Evolutionary conservation across 345 rosid genomes (phyloP).

Genomic region (Bruguiera sexangula): DNA sequence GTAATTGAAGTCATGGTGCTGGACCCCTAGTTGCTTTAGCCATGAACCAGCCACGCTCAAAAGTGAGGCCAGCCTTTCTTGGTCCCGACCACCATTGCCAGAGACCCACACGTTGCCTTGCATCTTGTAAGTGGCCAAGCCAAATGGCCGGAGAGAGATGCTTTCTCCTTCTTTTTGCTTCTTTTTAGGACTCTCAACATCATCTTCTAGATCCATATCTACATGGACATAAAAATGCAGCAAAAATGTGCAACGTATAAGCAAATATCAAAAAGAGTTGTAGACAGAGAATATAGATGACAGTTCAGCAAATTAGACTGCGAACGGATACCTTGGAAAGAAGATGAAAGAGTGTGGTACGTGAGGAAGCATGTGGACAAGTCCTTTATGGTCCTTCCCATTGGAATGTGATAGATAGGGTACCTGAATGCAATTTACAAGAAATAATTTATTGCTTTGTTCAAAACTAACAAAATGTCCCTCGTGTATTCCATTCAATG

Average conservation of each 20-base stretch:
- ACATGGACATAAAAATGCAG: neutral
- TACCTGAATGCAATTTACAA: slow-evolving; percentile 40
- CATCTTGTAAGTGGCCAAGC: slow-evolving; percentile 64
- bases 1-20: slow-evolving; percentile 61
- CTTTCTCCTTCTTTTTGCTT: slow-evolving; percentile 11
- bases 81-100: slow-evolving; percentile 25
- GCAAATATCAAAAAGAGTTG: neutral
- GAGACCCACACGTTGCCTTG: slow-evolving; percentile 60
- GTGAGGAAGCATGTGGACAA: slow-evolving; percentile 69
- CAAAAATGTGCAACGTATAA: neutral
- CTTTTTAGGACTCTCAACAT: neutral
- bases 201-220: slow-evolving; percentile 3
- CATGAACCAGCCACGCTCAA: slow-evolving; percentile 67
- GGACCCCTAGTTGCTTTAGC: slow-evolving; percentile 67
- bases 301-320: neutral
- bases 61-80: slow-evolving; percentile 40
- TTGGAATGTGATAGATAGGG: slow-evolving; percentile 73
- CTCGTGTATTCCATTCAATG: neutral
- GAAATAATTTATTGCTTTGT: neutral
- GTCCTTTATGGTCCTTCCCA: slow-evolving; percentile 49
- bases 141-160: slow-evolving; percentile 58
- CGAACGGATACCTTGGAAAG: slow-evolving; percentile 53
- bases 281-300: neutral
- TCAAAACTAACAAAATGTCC: neutral
- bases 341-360: slow-evolving; percentile 70